These are phyloP conservation scores for Solanum ahanhuiri DNA, from an alignment of 257 asterid genomes.

Conservation along the genomic window DNA sequence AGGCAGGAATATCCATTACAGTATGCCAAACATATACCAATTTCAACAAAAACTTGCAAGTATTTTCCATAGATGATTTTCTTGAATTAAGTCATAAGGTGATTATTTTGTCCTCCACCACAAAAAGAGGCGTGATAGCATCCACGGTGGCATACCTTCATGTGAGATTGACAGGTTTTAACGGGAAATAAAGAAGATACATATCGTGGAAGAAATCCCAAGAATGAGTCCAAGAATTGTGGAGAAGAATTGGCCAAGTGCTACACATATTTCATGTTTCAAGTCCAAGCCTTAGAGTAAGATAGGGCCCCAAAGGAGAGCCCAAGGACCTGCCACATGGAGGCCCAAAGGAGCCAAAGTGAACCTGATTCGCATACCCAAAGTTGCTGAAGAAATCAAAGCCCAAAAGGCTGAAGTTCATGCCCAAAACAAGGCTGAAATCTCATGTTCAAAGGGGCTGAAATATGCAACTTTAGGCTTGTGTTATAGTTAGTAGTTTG, in stretches of 20 bases:
- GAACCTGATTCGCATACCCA: background rate
- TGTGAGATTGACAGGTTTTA: background rate
- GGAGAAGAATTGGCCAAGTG: background rate
- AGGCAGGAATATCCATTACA: background rate
- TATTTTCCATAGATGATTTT: background rate
- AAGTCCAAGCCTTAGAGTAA: background rate
- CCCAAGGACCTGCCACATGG: background rate
- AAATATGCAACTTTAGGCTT: background rate
- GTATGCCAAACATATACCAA: background rate
- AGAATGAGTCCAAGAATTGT: background rate
- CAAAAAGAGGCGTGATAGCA: background rate
- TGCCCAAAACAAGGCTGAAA: background rate
- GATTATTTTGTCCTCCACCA: background rate
- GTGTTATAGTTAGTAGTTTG: background rate
- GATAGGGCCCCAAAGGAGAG: background rate
- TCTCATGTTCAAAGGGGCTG: background rate
- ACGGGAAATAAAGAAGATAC: background rate
- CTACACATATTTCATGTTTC: background rate
- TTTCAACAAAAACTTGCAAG: background rate
- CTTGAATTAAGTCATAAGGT: background rate
- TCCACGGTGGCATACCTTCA: background rate
- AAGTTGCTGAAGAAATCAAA: background rate
- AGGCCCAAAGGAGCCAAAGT: background rate
- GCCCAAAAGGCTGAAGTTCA: background rate
- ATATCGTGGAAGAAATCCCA: background rate